These are phyloP conservation scores for Axilococcus clingmanii DNA, from an alignment of 139 green algal species.

Conservation along the genomic window DNA sequence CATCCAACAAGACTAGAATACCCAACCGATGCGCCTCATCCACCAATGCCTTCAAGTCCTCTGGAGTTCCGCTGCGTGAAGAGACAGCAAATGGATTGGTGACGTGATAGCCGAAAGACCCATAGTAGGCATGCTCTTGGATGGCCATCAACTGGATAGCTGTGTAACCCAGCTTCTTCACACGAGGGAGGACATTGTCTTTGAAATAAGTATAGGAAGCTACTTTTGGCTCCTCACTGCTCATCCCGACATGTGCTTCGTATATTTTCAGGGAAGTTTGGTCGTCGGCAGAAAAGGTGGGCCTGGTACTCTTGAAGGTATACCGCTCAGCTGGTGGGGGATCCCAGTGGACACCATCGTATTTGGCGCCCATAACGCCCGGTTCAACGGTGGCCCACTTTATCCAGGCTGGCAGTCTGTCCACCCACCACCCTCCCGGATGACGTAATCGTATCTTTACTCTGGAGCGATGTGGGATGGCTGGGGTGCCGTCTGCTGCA, in stretches of 20 bases:
- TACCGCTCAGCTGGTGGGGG: constrained; percentile 50
- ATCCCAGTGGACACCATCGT: constrained; percentile 90
- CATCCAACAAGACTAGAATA: constrained; percentile 82
- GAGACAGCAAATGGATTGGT: constrained; percentile 84
- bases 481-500: constrained; percentile 30
- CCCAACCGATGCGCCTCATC: constrained; percentile 86
- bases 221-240: constrained; percentile 56
- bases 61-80: constrained; percentile 68
- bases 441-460: constrained; percentile 78
- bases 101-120: constrained; percentile 89
- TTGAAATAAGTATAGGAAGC: constrained; percentile 75
- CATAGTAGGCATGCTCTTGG: constrained; percentile 93
- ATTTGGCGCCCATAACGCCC: constrained; percentile 71
- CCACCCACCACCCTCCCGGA: constrained; percentile 55
- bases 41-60: constrained; percentile 86
- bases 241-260: constrained; percentile 96
- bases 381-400: constrained; percentile 50
- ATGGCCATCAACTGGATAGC: constrained; percentile 87
- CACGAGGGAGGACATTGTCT: constrained; percentile 71
- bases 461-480: constrained; percentile 63
- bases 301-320: constrained; percentile 34
- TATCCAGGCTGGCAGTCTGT: constrained; percentile 84
- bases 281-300: constrained; percentile 5
- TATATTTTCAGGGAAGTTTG: constrained; percentile 75
- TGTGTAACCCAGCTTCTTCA: constrained; percentile 78